phyloP scores from a whole-genome alignment of 2,329 filamentous ascomycete genomes.

The Tolypocladium tundrense region DNA sequence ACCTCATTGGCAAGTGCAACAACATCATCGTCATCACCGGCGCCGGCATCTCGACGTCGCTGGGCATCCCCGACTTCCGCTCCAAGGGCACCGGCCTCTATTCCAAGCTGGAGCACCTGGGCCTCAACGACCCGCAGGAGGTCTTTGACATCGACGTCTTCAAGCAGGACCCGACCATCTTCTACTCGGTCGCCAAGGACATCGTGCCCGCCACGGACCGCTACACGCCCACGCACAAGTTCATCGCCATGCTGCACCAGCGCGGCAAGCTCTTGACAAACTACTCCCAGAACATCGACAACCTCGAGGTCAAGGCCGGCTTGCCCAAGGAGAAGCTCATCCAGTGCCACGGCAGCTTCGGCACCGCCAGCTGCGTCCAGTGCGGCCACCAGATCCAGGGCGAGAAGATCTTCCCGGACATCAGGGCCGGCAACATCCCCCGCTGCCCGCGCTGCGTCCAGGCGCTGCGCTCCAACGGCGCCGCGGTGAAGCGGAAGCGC shows the following conservation, averaged over 20 bases:
- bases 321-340: slow-evolving; percentile 74
- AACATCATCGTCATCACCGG: slow-evolving; percentile 94
- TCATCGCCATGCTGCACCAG: slow-evolving; percentile 81
- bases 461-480: slow-evolving; percentile 27
- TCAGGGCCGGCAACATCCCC: slow-evolving; percentile 66
- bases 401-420: slow-evolving; percentile 67
- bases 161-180: slow-evolving; percentile 74
- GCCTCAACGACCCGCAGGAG: slow-evolving; percentile 76
- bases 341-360: slow-evolving; percentile 94
- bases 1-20: slow-evolving; percentile 58
- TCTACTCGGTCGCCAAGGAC: slow-evolving; percentile 85
- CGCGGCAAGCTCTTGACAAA: slow-evolving; percentile 87
- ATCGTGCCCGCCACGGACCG: slow-evolving; percentile 73
- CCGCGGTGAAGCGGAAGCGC: slow-evolving; percentile 27
- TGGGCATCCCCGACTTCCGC: slow-evolving; percentile 94
- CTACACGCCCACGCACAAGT: slow-evolving; percentile 87
- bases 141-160: slow-evolving; percentile 91
- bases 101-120: slow-evolving; percentile 69
- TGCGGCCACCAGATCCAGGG: slow-evolving; percentile 68
- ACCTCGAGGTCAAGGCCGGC: slow-evolving; percentile 80
- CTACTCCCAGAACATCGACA: slow-evolving; percentile 98
- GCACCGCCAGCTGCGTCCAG: slow-evolving; percentile 78
- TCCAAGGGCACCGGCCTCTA: slow-evolving; percentile 91
- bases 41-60: slow-evolving; percentile 89
- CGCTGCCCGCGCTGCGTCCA: slow-evolving; percentile 63